phyloP scores from a whole-genome alignment of 2,329 filamentous ascomycete genomes.

The Aspergillus alliaceus region DNA sequence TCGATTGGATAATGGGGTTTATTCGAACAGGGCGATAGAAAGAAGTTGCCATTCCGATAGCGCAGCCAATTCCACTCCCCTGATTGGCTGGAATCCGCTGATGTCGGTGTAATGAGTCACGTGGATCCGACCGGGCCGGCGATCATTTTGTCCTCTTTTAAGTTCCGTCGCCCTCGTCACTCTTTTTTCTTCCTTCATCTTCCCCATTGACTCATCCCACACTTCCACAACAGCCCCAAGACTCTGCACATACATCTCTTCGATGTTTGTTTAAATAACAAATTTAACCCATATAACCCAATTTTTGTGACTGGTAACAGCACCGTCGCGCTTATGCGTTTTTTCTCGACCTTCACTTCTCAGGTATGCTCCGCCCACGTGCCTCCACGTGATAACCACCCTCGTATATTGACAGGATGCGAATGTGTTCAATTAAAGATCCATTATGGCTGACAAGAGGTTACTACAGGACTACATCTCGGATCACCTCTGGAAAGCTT shows the following conservation, averaged over 20 bases:
- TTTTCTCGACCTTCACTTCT: slow-evolving; percentile 81
- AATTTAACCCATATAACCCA: neutral
- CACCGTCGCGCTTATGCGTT: slow-evolving; percentile 75
- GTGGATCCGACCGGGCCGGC: slow-evolving; percentile 27
- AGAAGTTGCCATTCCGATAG: slow-evolving; percentile 15
- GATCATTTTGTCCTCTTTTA: slow-evolving; percentile 10
- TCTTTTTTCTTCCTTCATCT: slow-evolving; percentile 12
- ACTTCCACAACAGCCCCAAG: slow-evolving; percentile 6
- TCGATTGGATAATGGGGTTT: neutral
- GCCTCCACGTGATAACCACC: neutral
- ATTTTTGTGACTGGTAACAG: slow-evolving; percentile 34
- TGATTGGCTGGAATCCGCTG: slow-evolving; percentile 25
- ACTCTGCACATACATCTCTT: slow-evolving; percentile 1
- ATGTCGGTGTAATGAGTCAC: slow-evolving; percentile 30
- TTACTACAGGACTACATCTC: slow-evolving; percentile 62
- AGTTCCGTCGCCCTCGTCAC: slow-evolving; percentile 9
- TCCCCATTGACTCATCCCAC: slow-evolving; percentile 9
- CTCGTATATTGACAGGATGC: too few relatives aligned
- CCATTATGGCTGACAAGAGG: slow-evolving; percentile 4
- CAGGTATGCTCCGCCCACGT: slow-evolving; percentile 59
- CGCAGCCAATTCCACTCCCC: slow-evolving; percentile 10
- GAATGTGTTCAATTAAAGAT: too few relatives aligned
- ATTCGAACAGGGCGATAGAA: neutral
- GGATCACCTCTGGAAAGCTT: slow-evolving; percentile 70
- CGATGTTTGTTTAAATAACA: slow-evolving; percentile 31